Evolutionary conservation across 2,329 filamentous ascomycete species (phyloP), one percentile per base, ranked within the genome.

Genomic region (Myriangium duriaei): DNA sequence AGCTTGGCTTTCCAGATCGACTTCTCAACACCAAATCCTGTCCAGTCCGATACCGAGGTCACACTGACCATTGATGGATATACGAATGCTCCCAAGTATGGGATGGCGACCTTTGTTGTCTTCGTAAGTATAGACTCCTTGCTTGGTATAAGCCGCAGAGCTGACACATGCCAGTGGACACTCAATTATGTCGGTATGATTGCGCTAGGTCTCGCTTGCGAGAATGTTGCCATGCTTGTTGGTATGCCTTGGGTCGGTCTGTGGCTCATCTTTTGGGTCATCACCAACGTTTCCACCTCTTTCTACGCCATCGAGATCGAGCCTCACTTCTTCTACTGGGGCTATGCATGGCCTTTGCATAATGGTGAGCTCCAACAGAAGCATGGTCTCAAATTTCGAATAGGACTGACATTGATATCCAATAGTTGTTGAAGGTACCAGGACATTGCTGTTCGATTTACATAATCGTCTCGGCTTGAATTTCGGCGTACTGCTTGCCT

Each of bases 151-250:
- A 57, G 70, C 1, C 74, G 74, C 4, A 77, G 13, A 11, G 9
- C n/a, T 30, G 11, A 11, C 12, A 11, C 5, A 9, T 15, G 5
- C 12, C 11, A 34, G 13, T 44, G 42, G 44, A 37, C 35, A 28
- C 47, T 74, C 16, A 73, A 74, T 40, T 76, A 65, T 51, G 56
- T 70, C 1, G 75, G 74, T 6, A 79, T 80, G 75, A 60, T 64
- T 6, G 74, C 74, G 0, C 49, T 80, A 1, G 76, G 74, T 0
- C 55, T 80, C 2, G 72, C 75, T 0, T 76, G 72, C 49, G 75
- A 80, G 56, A 79, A 79, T 47, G 67, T 75, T 17, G 71, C 71
- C 0, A 78, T 77, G 69, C 48, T 78, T 2, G 58, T 79, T 4
- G 74, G 72, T 0, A 61, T 69, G 47, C 75, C 72, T 0, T 79